These are phyloP conservation scores for Petunia secreta DNA, from an alignment of 257 asterid species.

Conservation along the genomic window DNA sequence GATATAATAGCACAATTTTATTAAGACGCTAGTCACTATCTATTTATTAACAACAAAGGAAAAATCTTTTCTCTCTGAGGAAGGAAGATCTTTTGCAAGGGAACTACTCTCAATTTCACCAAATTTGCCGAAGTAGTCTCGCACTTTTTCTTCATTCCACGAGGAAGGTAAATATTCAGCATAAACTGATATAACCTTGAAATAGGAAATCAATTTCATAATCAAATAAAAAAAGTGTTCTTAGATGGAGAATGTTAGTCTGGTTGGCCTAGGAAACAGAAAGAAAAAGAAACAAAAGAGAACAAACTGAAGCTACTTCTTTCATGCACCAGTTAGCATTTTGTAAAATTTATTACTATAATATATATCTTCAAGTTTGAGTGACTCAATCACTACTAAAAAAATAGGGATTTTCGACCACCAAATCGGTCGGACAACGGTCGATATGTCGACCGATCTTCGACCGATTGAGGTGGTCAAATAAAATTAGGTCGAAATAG, in stretches of 20 bases:
- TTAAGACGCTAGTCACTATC: too few relatives aligned
- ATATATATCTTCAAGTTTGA: too few relatives aligned
- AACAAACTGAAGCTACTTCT: constrained; percentile 7
- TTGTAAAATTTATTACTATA: not conserved
- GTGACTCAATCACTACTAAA: too few relatives aligned
- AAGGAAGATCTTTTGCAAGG: constrained; percentile 60
- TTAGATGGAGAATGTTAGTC: constrained; percentile 20
- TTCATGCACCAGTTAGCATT: not conserved
- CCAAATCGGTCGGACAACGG: too few relatives aligned
- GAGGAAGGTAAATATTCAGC: constrained; percentile 67
- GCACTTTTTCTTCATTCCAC: constrained; percentile 64
- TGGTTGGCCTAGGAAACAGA: not conserved
- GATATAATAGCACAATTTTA: too few relatives aligned
- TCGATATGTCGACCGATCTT: too few relatives aligned
- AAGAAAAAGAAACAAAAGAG: not conserved
- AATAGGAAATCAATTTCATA: constrained; percentile 33
- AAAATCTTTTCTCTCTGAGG: constrained; percentile 68
- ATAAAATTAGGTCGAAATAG: too few relatives aligned
- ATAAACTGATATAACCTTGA: constrained; percentile 63
- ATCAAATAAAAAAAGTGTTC: constrained; percentile 20
- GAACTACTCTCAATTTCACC: constrained; percentile 70
- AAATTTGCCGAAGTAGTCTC: constrained; percentile 57
- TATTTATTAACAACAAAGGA: constrained; percentile 42
- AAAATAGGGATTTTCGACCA: too few relatives aligned
- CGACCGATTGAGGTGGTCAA: too few relatives aligned